phyloP scores from a whole-genome alignment of 2,329 filamentous ascomycete species.

The Phialemonium atrogriseum region DNA sequence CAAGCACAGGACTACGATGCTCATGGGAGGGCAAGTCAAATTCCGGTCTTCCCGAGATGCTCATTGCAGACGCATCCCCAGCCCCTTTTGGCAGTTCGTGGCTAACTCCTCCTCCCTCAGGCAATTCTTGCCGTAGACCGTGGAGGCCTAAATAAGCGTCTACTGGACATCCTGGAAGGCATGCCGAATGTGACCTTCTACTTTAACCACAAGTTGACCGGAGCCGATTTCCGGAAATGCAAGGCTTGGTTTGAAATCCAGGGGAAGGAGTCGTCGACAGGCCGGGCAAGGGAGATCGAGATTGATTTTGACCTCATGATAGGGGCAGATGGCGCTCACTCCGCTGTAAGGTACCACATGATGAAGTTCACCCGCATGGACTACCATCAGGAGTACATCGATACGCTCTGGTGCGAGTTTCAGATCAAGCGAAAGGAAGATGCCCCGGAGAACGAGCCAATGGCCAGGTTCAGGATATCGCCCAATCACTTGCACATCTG shows the following conservation, averaged over 20 bases:
- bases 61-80: conserved; percentile 4
- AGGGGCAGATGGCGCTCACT: conserved; percentile 92
- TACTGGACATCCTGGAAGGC: conserved; percentile 75
- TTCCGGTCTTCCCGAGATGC: too few species aligned
- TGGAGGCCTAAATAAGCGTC: conserved; percentile 68
- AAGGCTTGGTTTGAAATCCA: conserved; percentile 80
- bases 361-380: conserved; percentile 93
- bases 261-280: conserved; percentile 23
- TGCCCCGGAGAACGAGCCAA: conserved; percentile 17
- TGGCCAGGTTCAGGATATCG: conserved; percentile 64
- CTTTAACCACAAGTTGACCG: conserved; percentile 90
- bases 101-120: conserved; percentile 30
- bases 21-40: conserved; percentile 62
- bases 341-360: conserved; percentile 79
- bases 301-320: conserved; percentile 88
- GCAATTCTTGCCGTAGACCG: conserved; percentile 82
- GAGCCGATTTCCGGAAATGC: conserved; percentile 71
- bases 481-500: conserved; percentile 96
- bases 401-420: conserved; percentile 97
- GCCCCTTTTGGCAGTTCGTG: neutral
- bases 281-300: conserved; percentile 63
- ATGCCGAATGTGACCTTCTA: conserved; percentile 85
- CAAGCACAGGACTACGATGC: conserved; percentile 84
- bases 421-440: conserved; percentile 53
- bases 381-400: conserved; percentile 91